Percentiles rank a stretch among this genome's conserved stretches.
phyloP scores from a whole-genome alignment of 148 eudicot species.

The Linanthus parryae region DNA sequence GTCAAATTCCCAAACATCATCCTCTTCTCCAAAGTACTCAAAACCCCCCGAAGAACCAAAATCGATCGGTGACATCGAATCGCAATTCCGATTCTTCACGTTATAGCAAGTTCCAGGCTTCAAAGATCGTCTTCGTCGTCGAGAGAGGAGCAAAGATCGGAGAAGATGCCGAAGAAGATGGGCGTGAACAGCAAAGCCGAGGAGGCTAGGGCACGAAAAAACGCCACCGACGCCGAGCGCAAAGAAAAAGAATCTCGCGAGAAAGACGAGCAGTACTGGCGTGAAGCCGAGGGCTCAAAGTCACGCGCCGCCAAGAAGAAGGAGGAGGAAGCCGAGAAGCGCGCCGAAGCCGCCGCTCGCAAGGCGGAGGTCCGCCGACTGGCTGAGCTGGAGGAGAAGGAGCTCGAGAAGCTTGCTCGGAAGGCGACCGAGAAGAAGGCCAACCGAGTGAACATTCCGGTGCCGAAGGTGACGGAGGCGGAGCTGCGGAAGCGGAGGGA shows the following conservation, averaged over 20 bases:
- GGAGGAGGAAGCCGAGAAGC: constrained; percentile 84
- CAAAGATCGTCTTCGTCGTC: too few species aligned
- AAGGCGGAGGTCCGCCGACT: constrained; percentile 80
- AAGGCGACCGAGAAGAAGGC: constrained; percentile 89
- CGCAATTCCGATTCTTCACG: too few species aligned
- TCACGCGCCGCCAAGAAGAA: constrained; percentile 82
- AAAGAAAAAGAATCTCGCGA: constrained; percentile 47
- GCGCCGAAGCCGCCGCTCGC: constrained; percentile 62
- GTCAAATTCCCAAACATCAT: too few species aligned
- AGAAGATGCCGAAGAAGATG: constrained; percentile 98
- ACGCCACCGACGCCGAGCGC: constrained; percentile 56
- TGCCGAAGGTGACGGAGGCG: constrained; percentile 69
- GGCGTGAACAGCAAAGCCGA: constrained; percentile 94
- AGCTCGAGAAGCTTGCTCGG: constrained; percentile 54
- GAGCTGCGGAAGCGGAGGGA: constrained; percentile 52
- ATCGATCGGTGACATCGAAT: too few species aligned
- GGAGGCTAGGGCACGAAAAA: constrained; percentile 63
- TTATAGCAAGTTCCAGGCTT: too few species aligned
- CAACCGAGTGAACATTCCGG: constrained; percentile 48
- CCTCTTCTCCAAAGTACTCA: too few species aligned
- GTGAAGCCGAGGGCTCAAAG: constrained; percentile 82
- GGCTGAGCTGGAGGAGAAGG: constrained; percentile 76
- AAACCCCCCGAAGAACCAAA: too few species aligned
- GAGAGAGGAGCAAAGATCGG: too few species aligned
- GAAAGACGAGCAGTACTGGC: constrained; percentile 91